Evolutionary conservation across 1,139 yeast genomes (phyloP), one percentile per base, ranked within the genome.

Genomic region (Scheffersomyces insectosa): DNA sequence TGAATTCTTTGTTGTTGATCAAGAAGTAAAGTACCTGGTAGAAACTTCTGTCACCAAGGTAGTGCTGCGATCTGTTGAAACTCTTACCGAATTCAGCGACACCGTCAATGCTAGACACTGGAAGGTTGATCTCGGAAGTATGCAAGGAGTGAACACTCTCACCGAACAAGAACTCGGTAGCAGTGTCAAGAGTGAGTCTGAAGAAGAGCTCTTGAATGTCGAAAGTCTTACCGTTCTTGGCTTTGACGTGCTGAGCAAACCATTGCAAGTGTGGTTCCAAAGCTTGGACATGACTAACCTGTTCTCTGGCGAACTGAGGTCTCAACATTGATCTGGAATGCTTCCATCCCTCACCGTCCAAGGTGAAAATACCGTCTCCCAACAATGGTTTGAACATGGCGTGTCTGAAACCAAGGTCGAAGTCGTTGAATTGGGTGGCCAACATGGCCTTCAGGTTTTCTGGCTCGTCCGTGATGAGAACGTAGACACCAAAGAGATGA

Each of bases 81-180:
- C 77, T 64, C 1, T 60, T 59, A 33, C 76, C 74, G 54, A 78
- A 77, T 12, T 64, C 67, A 10, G 42, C 35, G 10, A 54, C 69
- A 13, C 68, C 67, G 30, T 62, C 68, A 42, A 55, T 59, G 8
- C 25, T 20, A 8, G 25, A 20, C 25, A 20, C 25, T 20, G 25
- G 25, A 20, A 20, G 25, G 25, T 20, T 3, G 25, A 20, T 20
- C 25, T 20, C 25, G 25, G 25, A 20, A 6, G 25, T 73, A 46
- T 56, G 51, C 40, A 78, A 67, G 14, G 73, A 62, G 41, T 68
- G 66, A 10, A 75, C 77, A 10, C 80, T 70, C 54, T 74, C 79
- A n/a, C 85, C 85, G 61, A 80, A 79, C 51, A 80, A 65, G 52
- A 79, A 78, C 58, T 80, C 83, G 13, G 83, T 75, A 4, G 85